Evolutionary conservation across 2,329 filamentous ascomycete genomes (phyloP).

Genomic region (Ceratocystis colombiana): DNA sequence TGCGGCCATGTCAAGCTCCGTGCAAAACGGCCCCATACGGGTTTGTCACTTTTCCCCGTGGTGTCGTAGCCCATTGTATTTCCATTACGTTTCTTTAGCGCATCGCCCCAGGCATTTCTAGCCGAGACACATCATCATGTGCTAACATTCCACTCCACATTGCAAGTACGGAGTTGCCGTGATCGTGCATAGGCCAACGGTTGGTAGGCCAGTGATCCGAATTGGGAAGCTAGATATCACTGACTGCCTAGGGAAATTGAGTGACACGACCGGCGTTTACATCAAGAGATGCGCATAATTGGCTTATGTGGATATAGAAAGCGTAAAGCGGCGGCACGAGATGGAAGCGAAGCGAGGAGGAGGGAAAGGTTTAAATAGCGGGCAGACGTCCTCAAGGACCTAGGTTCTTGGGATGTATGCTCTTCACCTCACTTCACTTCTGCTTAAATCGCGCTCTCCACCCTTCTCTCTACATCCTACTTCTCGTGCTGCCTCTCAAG

Average conservation of each 20-base stretch:
- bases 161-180: background rate
- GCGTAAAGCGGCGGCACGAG: no score
- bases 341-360: no score
- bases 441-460: background rate
- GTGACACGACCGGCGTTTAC: background rate
- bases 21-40: background rate
- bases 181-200: background rate
- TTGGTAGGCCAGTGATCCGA: background rate
- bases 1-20: background rate
- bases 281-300: no score
- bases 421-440: background rate
- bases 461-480: background rate
- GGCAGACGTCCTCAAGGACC: no score
- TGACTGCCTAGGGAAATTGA: background rate
- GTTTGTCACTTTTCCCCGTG: background rate
- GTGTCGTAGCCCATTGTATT: background rate
- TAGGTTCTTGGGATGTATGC: no score
- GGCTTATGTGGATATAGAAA: no score
- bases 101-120: background rate
- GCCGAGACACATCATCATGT: background rate
- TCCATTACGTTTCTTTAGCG: background rate
- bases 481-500: background rate
- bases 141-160: background rate
- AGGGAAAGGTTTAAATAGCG: no score
- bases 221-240: background rate